phyloP scores from a whole-genome alignment of 2,329 filamentous ascomycete genomes.

The Fusarium zealandicum region DNA sequence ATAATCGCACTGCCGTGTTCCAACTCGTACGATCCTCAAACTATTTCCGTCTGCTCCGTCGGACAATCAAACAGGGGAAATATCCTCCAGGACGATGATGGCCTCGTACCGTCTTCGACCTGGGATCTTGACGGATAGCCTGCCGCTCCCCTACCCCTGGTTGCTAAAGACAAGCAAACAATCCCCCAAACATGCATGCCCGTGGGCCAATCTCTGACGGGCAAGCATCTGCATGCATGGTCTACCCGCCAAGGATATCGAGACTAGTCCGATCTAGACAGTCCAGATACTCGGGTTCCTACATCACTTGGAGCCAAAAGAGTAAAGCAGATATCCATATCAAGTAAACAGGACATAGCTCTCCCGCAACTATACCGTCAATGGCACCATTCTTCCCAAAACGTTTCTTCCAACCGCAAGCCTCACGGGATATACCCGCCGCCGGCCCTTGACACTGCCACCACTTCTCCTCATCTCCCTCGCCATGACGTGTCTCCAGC shows the following conservation, averaged over 20 bases:
- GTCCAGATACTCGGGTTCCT: slow-evolving; percentile 19
- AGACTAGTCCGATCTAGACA: slow-evolving; percentile 21
- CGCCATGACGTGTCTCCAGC: slow-evolving; percentile 19
- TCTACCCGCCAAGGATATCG: neutral
- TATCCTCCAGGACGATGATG: no score
- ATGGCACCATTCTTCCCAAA: neutral
- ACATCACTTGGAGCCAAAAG: slow-evolving; percentile 20
- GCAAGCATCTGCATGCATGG: neutral
- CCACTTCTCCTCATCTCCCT: neutral
- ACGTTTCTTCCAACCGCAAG: slow-evolving; percentile 16
- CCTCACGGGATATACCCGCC: slow-evolving; percentile 5
- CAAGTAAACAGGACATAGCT: slow-evolving; percentile 1
- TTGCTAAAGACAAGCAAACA: slow-evolving; percentile 29
- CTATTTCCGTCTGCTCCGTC: slow-evolving; percentile 31
- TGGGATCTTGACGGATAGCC: slow-evolving; percentile 24
- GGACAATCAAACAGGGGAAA: no score
- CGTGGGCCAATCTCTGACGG: slow-evolving; percentile 15
- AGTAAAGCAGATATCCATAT: neutral
- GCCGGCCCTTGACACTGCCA: slow-evolving; percentile 13
- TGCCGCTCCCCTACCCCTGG: slow-evolving; percentile 13
- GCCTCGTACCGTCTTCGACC: neutral
- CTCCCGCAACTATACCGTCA: neutral
- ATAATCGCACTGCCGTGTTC: slow-evolving; percentile 18
- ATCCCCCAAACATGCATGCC: slow-evolving; percentile 9
- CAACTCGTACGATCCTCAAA: neutral